Conservation (phyloP, 1,139 yeast genomes). For the Candida anutae region DNA sequence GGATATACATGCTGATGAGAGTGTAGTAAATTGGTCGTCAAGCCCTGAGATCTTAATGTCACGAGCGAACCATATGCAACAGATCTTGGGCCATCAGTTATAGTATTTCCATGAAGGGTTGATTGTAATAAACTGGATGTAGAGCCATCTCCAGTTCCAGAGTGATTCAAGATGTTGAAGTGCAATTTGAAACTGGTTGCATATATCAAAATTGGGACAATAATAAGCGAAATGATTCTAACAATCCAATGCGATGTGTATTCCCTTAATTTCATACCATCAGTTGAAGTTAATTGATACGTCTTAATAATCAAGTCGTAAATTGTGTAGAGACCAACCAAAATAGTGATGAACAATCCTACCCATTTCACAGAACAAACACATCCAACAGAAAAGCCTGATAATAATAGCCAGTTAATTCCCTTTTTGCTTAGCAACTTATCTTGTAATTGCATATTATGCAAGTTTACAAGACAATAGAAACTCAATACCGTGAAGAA, state of each 20-base stretch:
- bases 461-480: slow-evolving; percentile 49
- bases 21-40: slow-evolving; percentile 62
- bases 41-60: slow-evolving; percentile 66
- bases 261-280: slow-evolving; percentile 10
- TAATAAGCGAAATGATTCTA: slow-evolving; percentile 58
- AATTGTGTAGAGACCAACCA: slow-evolving; percentile 81
- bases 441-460: slow-evolving; percentile 29
- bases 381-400: slow-evolving; percentile 85
- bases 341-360: slow-evolving; percentile 75
- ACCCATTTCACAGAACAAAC: slow-evolving; percentile 96
- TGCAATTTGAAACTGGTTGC: slow-evolving; percentile 71
- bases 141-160: slow-evolving; percentile 77
- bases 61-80: slow-evolving; percentile 55
- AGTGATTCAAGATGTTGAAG: slow-evolving; percentile 60
- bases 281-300: slow-evolving; percentile 30
- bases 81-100: slow-evolving; percentile 52
- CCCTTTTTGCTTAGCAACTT: slow-evolving; percentile 39
- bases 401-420: slow-evolving; percentile 48
- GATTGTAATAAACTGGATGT: slow-evolving; percentile 67
- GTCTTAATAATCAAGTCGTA: slow-evolving; percentile 64
- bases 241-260: slow-evolving; percentile 65
- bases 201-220: slow-evolving; percentile 70
- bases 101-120: slow-evolving; percentile 48
- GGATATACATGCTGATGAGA: slow-evolving; percentile 67
- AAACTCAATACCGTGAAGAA: slow-evolving; percentile 63